phyloP scores from a whole-genome alignment of 352 stramenopile species.

The Phytophthora litchii region DNA sequence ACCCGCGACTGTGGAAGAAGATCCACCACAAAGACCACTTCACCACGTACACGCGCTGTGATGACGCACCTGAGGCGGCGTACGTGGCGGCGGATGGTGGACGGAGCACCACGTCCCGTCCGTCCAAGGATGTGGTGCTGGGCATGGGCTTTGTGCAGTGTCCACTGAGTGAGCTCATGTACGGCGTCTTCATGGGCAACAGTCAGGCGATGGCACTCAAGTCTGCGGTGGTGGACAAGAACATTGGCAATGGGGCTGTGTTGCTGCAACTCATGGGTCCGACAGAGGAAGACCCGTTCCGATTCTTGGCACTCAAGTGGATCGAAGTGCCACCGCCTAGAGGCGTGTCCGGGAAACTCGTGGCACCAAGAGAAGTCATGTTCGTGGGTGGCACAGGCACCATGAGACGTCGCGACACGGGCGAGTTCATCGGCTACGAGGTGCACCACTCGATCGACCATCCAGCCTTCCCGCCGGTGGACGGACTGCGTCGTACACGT shows the following conservation, averaged over 20 bases:
- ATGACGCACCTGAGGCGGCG: conserved; percentile 31
- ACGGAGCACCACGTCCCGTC: conserved; percentile 33
- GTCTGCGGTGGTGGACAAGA: conserved; percentile 39
- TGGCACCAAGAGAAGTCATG: conserved; percentile 48
- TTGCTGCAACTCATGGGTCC: conserved; percentile 43
- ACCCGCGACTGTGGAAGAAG: conserved; percentile 42
- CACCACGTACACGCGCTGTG: conserved; percentile 39
- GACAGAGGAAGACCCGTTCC: conserved; percentile 46
- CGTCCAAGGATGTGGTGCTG: conserved; percentile 46
- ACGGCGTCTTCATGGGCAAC: conserved; percentile 40
- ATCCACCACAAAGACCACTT: conserved; percentile 39
- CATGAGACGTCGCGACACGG: conserved; percentile 32
- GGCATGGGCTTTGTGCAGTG: conserved; percentile 51
- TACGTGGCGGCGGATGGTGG: conserved; percentile 37
- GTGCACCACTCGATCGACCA: conserved; percentile 67
- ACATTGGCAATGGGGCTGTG: conserved; percentile 41
- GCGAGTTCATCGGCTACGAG: conserved; percentile 58
- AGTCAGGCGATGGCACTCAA: conserved; percentile 39
- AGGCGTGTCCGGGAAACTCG: conserved; percentile 34
- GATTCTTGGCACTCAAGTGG: conserved; percentile 53
- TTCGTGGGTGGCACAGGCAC: conserved; percentile 48
- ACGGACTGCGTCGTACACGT: conserved; percentile 40
- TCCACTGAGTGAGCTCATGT: conserved; percentile 52
- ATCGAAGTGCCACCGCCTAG: conserved; percentile 36
- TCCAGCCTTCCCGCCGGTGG: conserved; percentile 35